A percentile compares a stretch with the other conserved stretches of the same genome.
phyloP scores from a whole-genome alignment of 768 basidiomycete species.

The Daedaleopsis nitida region DNA sequence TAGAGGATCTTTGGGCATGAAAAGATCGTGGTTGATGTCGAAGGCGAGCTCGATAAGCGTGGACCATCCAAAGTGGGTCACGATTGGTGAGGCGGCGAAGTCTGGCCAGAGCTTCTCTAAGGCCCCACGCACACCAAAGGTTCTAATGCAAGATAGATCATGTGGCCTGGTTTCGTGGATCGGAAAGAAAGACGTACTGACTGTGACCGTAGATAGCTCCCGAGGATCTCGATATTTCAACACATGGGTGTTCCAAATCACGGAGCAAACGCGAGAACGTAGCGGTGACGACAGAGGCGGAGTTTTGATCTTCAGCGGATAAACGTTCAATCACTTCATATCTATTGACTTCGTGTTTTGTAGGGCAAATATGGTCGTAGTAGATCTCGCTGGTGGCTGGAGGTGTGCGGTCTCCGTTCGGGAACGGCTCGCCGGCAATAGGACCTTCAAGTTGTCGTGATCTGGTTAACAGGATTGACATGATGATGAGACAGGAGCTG shows the following conservation, averaged over 20 bases:
- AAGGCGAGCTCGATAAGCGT: conserved; percentile 47
- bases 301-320: neutral
- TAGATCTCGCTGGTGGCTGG: conserved; percentile 10
- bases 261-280: neutral
- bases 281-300: conserved; percentile 2
- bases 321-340: neutral
- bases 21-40: conserved; percentile 20
- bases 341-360: neutral
- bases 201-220: conserved; percentile 9
- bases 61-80: conserved; percentile 52
- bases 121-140: conserved; percentile 15
- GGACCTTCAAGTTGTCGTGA: conserved; percentile 5
- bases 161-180: neutral
- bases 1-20: neutral
- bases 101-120: conserved; percentile 38
- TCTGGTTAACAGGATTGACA: too few species aligned
- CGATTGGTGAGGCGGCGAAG: conserved; percentile 48
- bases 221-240: conserved; percentile 1
- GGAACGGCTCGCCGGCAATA: conserved; percentile 9
- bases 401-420: neutral
- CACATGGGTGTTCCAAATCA: conserved; percentile 2
- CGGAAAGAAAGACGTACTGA: neutral
- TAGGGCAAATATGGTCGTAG: conserved; percentile 11
- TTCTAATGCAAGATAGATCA: conserved; percentile 6
- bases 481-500: neutral